Base-by-base conservation (phyloP, 2,329 filamentous ascomycete genomes). In the Scedosporium boydii region DNA sequence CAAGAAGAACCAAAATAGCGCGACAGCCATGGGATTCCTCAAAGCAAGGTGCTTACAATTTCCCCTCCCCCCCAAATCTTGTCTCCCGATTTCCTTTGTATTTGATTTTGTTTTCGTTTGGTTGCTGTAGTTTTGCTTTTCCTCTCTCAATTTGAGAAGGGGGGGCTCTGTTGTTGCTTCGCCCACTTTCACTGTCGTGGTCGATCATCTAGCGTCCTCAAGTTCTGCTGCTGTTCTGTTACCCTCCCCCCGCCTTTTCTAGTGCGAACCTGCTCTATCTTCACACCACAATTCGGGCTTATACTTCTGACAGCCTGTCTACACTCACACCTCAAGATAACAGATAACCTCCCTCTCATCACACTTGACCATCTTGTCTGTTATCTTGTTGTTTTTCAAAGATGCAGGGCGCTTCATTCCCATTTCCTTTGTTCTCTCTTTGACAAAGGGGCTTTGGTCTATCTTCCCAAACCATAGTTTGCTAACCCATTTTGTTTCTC, bases 401-500 rank as follows among this genome's bases (percentile, higher is more conserved):
- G 6, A 21, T 48, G 18, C 44, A 18, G 44, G n/a, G 44, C 44
- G 16, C 44, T 55, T 6, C 12, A 23, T 6, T 55, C 16, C 51
- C 18, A 23, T 23, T 23, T 55, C 21, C 12, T 55, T 55, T 26
- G 12, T 21, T 23, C 18, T 12, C 12, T 27, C 21, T 3, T 14
- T 16, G 18, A 14, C 51, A 18, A 7, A 7, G n/a, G 16, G 9
- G n/a, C 34, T 41, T 38, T 38, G 23, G 23, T 4, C 26, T 23
- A 14, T 58, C 6, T 29, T 51, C 23, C 3, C 14, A 46, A 18
- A 51, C 12, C 64, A 60, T 63, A 63, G 62, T 62, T 62, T 59
- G 55, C 63, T 64, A 62, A 65, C 53, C 27, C 67, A 3, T 68
- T 64, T 64, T 66, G 63, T 29, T 65, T 65, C 64, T 65, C 72